Evolutionary conservation across 768 basidiomycete species (phyloP), one percentile per base, ranked within the genome.

Genomic region (Boletus rubescentipes): DNA sequence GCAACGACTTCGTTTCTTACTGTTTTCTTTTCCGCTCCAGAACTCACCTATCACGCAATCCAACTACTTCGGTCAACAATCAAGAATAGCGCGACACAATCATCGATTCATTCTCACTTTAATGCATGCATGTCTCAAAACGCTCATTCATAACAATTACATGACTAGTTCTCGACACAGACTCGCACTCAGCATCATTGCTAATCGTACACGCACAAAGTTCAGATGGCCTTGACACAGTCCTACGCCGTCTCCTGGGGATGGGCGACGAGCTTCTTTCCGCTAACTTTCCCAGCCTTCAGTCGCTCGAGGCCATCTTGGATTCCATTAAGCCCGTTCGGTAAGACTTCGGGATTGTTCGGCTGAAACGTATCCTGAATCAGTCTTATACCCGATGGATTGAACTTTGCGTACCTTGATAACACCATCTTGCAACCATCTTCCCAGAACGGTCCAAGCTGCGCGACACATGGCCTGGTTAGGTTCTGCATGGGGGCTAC

Each of bases 211-310:
- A 68, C 51, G 5, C 46, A 35, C 26, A 23, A 43, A 23, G 34
- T 37, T n/a, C 14, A 32, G 8, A 37, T 16, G 15, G 29, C 32
- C 45, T 14, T 21, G 30, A 21, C 18, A 36, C 6, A 11, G 6
- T 21, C 55, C 55, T 46, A 69, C 47, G 38, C 55, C 8, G 72
- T 73, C 36, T 78, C 74, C 52, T 72, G 72, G 16, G 77, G 78
- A 49, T 65, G 72, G 1, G 55, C 74, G 9, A 81, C 69, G 18
- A 81, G 59, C 60, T 81, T 81, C 15, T 55, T 61, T 5, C 73
- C 79, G n/a, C 76, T 78, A 30, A 79, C 67, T 49, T 74, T 51
- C 9, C 73, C 68, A 3, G 56, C 54, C 61, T 63, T 65, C 60
- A 80, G 39, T 54, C 62, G 63, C 41, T 73, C 65, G 29, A 81